A percentile compares a stretch with the other conserved stretches of the same genome.
phyloP scores from a whole-genome alignment of 495 filamentous ascomycete genomes.

The Bacidia rubella region DNA sequence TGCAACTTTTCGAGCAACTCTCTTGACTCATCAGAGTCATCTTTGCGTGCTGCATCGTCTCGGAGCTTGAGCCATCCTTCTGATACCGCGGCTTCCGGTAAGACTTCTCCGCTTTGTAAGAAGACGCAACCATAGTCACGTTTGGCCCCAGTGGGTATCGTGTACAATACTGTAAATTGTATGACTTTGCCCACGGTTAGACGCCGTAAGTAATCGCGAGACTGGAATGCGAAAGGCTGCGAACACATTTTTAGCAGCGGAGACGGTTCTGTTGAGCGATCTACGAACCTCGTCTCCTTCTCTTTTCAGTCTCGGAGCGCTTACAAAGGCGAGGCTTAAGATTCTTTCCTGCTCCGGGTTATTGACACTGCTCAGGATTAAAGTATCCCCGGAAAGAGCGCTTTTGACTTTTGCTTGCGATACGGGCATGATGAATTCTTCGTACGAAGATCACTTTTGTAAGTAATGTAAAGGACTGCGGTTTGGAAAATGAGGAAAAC shows the following conservation, averaged over 20 bases:
- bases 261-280: background rate
- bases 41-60: constrained; percentile 80
- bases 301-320: constrained; percentile 68
- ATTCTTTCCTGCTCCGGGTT: constrained; percentile 65
- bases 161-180: constrained; percentile 71
- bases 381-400: constrained; percentile 81
- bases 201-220: constrained; percentile 78
- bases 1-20: constrained; percentile 62
- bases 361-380: constrained; percentile 64
- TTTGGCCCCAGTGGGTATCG: constrained; percentile 62
- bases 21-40: constrained; percentile 62
- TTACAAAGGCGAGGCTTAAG: constrained; percentile 82
- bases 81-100: constrained; percentile 68
- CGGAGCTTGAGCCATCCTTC: constrained; percentile 85
- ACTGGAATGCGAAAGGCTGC: constrained; percentile 74
- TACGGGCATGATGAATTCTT: constrained; percentile 13
- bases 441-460: too few relatives aligned
- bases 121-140: constrained; percentile 75
- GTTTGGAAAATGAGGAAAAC: too few relatives aligned
- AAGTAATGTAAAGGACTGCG: too few relatives aligned
- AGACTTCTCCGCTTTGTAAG: constrained; percentile 54
- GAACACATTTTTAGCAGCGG: constrained; percentile 2
- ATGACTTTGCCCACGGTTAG: constrained; percentile 74
- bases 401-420: constrained; percentile 78
- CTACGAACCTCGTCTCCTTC: constrained; percentile 71